These are phyloP conservation scores for Camelina hispida DNA, from an alignment of 345 rosid species.

Conservation along the genomic window DNA sequence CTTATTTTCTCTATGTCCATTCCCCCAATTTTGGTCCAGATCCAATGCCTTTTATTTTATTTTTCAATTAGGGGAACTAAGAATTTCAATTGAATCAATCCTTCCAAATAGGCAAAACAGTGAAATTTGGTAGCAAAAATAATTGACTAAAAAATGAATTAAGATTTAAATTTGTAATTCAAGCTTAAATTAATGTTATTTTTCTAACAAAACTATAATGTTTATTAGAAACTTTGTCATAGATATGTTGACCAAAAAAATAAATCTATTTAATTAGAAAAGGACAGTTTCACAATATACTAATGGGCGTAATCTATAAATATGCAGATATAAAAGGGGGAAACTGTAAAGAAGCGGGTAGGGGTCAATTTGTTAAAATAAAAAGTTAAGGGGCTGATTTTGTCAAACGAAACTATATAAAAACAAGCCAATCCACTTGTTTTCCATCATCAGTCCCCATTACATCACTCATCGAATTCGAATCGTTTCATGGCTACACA, in stretches of 20 bases:
- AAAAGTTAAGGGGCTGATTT: neutral
- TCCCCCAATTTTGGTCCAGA: constrained; percentile 4
- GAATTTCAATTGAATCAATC: neutral
- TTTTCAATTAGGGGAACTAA: constrained; percentile 26
- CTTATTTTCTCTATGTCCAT: constrained; percentile 8
- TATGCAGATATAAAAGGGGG: neutral
- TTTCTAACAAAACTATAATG: too few species aligned
- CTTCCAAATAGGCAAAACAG: constrained; percentile 8
- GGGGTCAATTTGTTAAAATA: neutral
- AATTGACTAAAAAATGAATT: neutral
- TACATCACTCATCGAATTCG: neutral
- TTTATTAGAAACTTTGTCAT: too few species aligned
- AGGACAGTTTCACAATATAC: neutral
- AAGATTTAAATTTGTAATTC: neutral
- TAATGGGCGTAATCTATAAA: neutral
- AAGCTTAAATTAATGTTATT: neutral
- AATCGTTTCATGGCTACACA: constrained; percentile 9
- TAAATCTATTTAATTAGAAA: too few species aligned
- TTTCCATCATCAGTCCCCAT: too few species aligned
- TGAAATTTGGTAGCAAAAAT: neutral
- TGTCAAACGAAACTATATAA: neutral
- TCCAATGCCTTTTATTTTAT: constrained; percentile 4
- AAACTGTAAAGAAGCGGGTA: neutral
- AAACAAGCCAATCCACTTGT: neutral
- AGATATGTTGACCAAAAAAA: too few species aligned